Conservation (phyloP, 352 stramenopile genomes). For the Phytophthora europaea region DNA sequence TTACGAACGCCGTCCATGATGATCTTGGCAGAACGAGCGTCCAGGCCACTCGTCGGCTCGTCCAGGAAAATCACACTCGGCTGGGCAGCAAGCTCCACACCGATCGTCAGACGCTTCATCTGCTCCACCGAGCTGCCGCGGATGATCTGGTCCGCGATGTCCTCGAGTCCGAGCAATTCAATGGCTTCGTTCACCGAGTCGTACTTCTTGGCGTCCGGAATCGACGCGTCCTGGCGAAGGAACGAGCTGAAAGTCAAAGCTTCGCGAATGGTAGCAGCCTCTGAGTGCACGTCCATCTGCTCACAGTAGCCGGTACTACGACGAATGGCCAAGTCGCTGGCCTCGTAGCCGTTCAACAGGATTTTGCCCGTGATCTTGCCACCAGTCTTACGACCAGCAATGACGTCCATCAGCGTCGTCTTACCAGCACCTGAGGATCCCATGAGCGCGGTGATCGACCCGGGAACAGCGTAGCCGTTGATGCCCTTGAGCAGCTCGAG, state of each 20-base stretch:
- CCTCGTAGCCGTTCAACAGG: constrained; percentile 51
- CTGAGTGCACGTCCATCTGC: constrained; percentile 91
- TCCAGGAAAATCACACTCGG: constrained; percentile 32
- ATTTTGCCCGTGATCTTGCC: constrained; percentile 1
- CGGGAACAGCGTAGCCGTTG: constrained; percentile 1
- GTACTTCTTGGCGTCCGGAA: constrained; percentile 36
- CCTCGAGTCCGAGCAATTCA: constrained; percentile 26
- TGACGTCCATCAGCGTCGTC: background rate
- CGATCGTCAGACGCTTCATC: constrained; percentile 53
- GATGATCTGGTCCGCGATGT: constrained; percentile 45
- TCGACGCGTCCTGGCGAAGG: constrained; percentile 49
- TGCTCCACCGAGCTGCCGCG: constrained; percentile 32
- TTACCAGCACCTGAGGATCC: background rate
- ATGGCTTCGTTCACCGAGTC: constrained; percentile 33
- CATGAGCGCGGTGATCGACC: background rate
- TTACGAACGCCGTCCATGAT: constrained; percentile 32
- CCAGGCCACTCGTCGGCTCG: constrained; percentile 22
- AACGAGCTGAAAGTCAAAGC: constrained; percentile 86
- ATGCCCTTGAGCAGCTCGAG: constrained; percentile 21
- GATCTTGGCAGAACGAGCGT: constrained; percentile 13
- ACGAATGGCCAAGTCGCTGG: constrained; percentile 53
- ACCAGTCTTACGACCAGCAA: constrained; percentile 3
- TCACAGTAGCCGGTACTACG: constrained; percentile 63
- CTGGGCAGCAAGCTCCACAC: constrained; percentile 70
- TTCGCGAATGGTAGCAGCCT: constrained; percentile 68